phyloP scores from a whole-genome alignment of 176 grass and related monocot genomes.

The Leersia perrieri region DNA sequence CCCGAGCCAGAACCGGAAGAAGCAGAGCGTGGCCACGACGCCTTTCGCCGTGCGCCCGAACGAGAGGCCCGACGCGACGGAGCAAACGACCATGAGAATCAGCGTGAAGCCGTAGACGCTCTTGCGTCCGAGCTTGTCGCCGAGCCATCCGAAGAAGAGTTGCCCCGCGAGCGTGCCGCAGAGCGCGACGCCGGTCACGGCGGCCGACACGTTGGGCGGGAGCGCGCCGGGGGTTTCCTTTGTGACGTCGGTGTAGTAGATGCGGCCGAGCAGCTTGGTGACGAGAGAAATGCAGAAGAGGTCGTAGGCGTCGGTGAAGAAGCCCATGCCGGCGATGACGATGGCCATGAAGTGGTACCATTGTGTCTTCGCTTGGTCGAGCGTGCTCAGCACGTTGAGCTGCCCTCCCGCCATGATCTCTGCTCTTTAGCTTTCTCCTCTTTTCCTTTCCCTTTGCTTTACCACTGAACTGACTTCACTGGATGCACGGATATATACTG shows the following conservation, averaged over 20 bases:
- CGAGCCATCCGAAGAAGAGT: constrained; percentile 82
- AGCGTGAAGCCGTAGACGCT: constrained; percentile 64
- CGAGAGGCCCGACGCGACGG: constrained; percentile 66
- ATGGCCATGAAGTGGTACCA: constrained; percentile 73
- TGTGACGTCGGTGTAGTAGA: constrained; percentile 29
- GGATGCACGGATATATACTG: neutral
- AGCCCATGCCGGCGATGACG: constrained; percentile 65
- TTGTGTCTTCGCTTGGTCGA: constrained; percentile 58
- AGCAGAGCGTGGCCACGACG: constrained; percentile 70
- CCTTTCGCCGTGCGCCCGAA: constrained; percentile 40
- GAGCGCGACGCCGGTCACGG: constrained; percentile 67
- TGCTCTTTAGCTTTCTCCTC: neutral
- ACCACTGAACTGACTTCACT: neutral
- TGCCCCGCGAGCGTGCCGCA: constrained; percentile 68
- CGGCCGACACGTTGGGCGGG: constrained; percentile 59
- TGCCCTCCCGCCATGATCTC: constrained; percentile 38
- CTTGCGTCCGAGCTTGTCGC: constrained; percentile 79
- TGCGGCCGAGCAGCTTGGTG: constrained; percentile 38
- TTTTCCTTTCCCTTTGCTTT: neutral
- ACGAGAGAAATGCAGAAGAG: constrained; percentile 55
- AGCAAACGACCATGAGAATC: constrained; percentile 59
- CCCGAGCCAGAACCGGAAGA: constrained; percentile 94
- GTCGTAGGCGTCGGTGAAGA: constrained; percentile 82
- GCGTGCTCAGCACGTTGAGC: constrained; percentile 38
- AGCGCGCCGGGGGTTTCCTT: constrained; percentile 37